phyloP scores from a whole-genome alignment of 1,284 basidiomycete species.

The Melampsora medusae region DNA sequence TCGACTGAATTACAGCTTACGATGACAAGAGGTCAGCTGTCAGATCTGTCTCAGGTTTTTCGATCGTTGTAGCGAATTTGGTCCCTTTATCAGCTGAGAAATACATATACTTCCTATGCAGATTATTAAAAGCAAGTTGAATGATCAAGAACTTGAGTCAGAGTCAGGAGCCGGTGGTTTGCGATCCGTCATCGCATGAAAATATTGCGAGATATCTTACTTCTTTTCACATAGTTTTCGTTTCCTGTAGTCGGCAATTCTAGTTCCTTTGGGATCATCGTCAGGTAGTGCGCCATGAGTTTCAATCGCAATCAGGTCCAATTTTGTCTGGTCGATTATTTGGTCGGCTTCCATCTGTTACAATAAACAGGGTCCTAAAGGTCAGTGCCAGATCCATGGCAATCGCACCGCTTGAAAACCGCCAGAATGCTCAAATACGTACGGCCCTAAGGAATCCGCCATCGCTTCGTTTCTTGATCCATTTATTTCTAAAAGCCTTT shows the following conservation, averaged over 20 bases:
- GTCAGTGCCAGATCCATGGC: constrained; percentile 24
- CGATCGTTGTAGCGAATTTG: constrained; percentile 85
- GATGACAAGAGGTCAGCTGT: constrained; percentile 91
- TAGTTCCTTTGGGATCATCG: constrained; percentile 67
- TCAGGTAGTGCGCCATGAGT: constrained; percentile 65
- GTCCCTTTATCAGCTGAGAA: constrained; percentile 83
- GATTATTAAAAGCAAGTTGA: constrained; percentile 23
- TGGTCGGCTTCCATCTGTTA: constrained; percentile 57
- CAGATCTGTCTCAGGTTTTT: constrained; percentile 95
- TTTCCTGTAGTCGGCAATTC: constrained; percentile 80
- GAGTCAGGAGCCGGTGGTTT: neutral
- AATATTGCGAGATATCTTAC: constrained; percentile 48
- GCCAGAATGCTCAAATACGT: constrained; percentile 22
- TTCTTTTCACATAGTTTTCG: constrained; percentile 70
- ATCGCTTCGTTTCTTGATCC: constrained; percentile 87
- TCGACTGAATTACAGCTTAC: constrained; percentile 59
- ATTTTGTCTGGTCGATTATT: constrained; percentile 71
- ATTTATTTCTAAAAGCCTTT: constrained; percentile 93
- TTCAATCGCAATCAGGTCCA: constrained; percentile 73
- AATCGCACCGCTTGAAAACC: constrained; percentile 23
- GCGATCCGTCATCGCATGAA: neutral
- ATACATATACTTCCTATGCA: constrained; percentile 83
- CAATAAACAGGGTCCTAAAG: constrained; percentile 22
- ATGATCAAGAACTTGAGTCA: constrained; percentile 3
- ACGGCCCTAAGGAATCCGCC: constrained; percentile 71